Base-by-base conservation (phyloP, 208 protist species). In the Leishmania gerbilli region DNA sequence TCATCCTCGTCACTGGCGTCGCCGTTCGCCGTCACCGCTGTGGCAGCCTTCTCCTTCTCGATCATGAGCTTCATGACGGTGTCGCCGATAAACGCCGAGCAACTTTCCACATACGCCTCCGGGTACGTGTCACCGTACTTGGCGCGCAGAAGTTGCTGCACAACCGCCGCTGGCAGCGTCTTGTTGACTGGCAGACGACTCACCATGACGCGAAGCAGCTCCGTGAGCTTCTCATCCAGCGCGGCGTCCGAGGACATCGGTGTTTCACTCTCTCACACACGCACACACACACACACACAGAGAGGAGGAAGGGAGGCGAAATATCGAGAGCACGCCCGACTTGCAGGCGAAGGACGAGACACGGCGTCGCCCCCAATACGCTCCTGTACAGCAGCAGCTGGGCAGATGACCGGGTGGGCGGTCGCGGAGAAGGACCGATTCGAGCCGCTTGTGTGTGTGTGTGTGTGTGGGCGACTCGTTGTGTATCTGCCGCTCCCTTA, bases 171-270 rank as follows among this genome's bases (percentile, higher is more conserved):
- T n/a, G 89, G 87, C 9, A 97, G 74, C 62, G 84, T 88, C 85
- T 96, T 97, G 79, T 92, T 93, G 47, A 81, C 86, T 19, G 94
- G 92, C 47, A 96, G 86, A 21, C 90, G 90, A 42, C 81, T 82
- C 74, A 93, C 79, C 87, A 97, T 94, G 58, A 89, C 80, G 42
- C 88, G 84, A 19, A 97, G 79, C n/a, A 97, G 87, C 53, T 79
- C 82, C 34, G 64, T 83, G 34, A 97, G 86, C 81, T 94, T 92
- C 49, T 31, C 82, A 64, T 97, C 91, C 55, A 91, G 86, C 49
- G 87, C 91, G 21, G 88, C 83, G 71, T 82, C 85, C 31, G 88
- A 87, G 13, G 83, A 56, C 68, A 65, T 82, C 27, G 19, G 42
- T 9, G 17, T 42, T 15, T 42, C 34, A 0, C 24, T 37, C 60